These are phyloP conservation scores for Talaromyces rugulosus DNA, from an alignment of 2,329 filamentous ascomycete genomes.

Conservation along the genomic window DNA sequence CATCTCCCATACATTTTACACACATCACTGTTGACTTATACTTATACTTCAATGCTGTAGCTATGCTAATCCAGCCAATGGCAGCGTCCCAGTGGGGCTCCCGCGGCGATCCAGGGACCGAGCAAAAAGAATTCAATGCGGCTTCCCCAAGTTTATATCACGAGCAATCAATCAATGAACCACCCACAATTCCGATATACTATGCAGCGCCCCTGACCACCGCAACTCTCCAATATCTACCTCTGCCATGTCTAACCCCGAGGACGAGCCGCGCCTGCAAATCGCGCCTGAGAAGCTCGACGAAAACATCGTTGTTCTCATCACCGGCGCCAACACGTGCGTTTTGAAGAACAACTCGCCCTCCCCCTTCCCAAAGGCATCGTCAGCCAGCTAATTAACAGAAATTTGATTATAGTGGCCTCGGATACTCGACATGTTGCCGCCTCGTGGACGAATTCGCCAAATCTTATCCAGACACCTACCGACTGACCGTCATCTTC, in stretches of 20 bases:
- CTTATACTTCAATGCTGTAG: background rate
- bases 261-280: conserved; percentile 6
- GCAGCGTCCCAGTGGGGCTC: background rate
- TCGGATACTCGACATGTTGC: conserved; percentile 78
- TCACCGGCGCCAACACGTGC: conserved; percentile 86
- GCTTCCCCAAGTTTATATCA: background rate
- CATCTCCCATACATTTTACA: background rate
- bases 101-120: background rate
- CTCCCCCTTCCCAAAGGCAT: background rate
- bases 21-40: background rate
- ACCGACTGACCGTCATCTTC: conserved; percentile 73
- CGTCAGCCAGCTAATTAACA: conserved; percentile 10
- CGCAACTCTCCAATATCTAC: background rate
- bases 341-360: background rate
- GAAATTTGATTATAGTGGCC: conserved; percentile 56
- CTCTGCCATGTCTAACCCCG: background rate
- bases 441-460: conserved; percentile 90
- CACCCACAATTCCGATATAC: background rate
- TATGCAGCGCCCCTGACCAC: background rate
- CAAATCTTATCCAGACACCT: conserved; percentile 57
- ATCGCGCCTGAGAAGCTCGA: conserved; percentile 10
- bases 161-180: background rate
- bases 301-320: conserved; percentile 49
- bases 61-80: background rate
- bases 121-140: background rate